Evolutionary conservation across 176 grass and related monocot species (phyloP), one percentile per base, ranked within the genome.

Genomic region (Eragrostis curvula): DNA sequence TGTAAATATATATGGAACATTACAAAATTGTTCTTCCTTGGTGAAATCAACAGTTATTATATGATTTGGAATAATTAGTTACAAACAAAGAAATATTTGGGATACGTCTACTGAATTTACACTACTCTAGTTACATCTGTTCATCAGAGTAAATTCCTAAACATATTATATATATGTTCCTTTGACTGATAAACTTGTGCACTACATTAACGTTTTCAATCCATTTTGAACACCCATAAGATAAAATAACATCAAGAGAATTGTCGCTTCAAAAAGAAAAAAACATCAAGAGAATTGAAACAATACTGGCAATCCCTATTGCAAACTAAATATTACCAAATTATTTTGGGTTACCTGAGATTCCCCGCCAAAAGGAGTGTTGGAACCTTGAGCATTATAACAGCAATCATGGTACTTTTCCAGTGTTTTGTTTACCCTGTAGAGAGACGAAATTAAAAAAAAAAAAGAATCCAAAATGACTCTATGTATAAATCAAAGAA

Each of bases 371-470:
- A 88, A 46, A 68, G 4, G 63, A 80, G 18, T 49, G 44, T 46
- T 89, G 69, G 68, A 78, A 84, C 74, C 75, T 77, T 92, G 87
- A 45, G 75, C 75, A 44, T 77, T 84, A 45, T 83, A 92, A 77
- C 83, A 92, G 14, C 67, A 89, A 10, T 51, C 76, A 28, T 89
- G 79, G 36, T 92, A 92, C 60, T 81, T 78, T 74, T 92, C 90
- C 68, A 92, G 60, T 75, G 90, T 92, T 64, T 84, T 87, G 51
- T 56, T 74, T 77, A 78, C 83, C 6, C 83, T 92, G 40, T 21
- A 62, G 36, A 64, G 52, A 27, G n/a, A 17, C 28, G 14, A 52
- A 52, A 47, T 30, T 32, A n/a, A 12, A 39, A 55, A n/a, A n/a
- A 1, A 41, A 25, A 25, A 16, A 51, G 63, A 23, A 39, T 49